Base-by-base conservation (phyloP, 352 stramenopile species). In the Phytophthora melonis region DNA sequence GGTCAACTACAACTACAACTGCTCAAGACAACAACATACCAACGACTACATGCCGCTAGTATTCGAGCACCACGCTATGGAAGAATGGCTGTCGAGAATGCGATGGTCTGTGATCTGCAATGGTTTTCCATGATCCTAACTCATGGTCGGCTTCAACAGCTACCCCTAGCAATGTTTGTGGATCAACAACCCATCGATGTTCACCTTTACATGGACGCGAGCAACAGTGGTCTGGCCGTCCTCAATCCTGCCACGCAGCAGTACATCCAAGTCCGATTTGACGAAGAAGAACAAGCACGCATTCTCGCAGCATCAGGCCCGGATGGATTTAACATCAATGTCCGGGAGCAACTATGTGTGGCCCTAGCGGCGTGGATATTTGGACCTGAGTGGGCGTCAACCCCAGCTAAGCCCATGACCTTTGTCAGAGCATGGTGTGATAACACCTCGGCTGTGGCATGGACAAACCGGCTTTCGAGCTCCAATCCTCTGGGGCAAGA, bases 341-440 rank as follows among this genome's bases (percentile, higher is more conserved):
- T 43, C 19, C 41, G 55, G 0, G 55, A 70, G 34, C 63, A 53
- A 5, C 27, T 70, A 3, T 70, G 63, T 11, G 19, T 70, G 1
- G n/a, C 63, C 0, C 19, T 64, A 11, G 63, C 63, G 3, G n/a
- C 54, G 8, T 58, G 41, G 55, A 21, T 19, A 19, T 70, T 19
- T 1, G 45, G 54, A 16, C 30, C 53, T 32, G 9, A 3, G 1
- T 57, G 63, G 30, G 34, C 34, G 34, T 41, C 34, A 41, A 41
- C 34, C 34, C 4, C 21, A 67, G n/a, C 36, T 5, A 39, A 19
- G 11, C 30, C n/a, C 32, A 3, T 30, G 13, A 36, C 32, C 57
- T 25, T 62, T 27, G 11, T 72, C 6, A 34, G 21, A 9, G 63
- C 45, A 36, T 70, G 63, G 63, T 52, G 25, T 1, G 63, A 70